phyloP scores from a whole-genome alignment of 2,329 filamentous ascomycete species.

The Sporothrix humicola region DNA sequence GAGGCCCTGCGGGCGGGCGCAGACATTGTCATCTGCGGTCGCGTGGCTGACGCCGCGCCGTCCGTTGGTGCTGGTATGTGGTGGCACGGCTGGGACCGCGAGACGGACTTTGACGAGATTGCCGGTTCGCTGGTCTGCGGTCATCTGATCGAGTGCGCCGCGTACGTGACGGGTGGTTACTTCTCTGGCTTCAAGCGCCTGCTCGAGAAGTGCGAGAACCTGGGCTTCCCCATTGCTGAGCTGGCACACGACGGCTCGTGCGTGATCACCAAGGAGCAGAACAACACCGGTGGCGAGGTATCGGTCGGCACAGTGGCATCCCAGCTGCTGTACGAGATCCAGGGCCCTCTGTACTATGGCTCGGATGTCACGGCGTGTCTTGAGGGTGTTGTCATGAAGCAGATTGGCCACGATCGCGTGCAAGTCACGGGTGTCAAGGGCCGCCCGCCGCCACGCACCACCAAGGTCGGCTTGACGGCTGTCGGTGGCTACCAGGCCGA shows the following conservation, averaged over 20 bases:
- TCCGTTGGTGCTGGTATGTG: slow-evolving; percentile 56
- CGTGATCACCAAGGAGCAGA: slow-evolving; percentile 41
- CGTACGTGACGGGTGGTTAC: slow-evolving; percentile 55
- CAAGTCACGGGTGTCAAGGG: slow-evolving; percentile 46
- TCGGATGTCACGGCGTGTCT: slow-evolving; percentile 45
- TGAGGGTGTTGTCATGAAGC: slow-evolving; percentile 51
- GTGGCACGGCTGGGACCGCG: slow-evolving; percentile 54
- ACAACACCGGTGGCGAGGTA: slow-evolving; percentile 38
- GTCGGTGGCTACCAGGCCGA: slow-evolving; percentile 42
- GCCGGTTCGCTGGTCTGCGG: slow-evolving; percentile 51
- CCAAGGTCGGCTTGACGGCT: slow-evolving; percentile 42
- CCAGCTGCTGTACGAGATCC: slow-evolving; percentile 49
- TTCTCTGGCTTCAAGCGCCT: slow-evolving; percentile 54
- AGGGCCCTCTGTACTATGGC: slow-evolving; percentile 46
- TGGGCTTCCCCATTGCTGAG: slow-evolving; percentile 57
- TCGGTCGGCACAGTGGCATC: slow-evolving; percentile 35
- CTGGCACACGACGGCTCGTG: slow-evolving; percentile 51
- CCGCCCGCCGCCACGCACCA: slow-evolving; percentile 44
- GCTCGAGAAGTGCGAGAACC: slow-evolving; percentile 47
- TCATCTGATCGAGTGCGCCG: slow-evolving; percentile 53
- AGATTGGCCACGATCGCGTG: slow-evolving; percentile 46
- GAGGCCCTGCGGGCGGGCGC: slow-evolving; percentile 45
- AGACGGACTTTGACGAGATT: slow-evolving; percentile 50
- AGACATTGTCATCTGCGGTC: slow-evolving; percentile 49
- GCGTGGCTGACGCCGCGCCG: slow-evolving; percentile 49